Evolutionary conservation across 441 rosid species (phyloP), one percentile per base, ranked within the genome.

Genomic region (Bruguiera hainesii): DNA sequence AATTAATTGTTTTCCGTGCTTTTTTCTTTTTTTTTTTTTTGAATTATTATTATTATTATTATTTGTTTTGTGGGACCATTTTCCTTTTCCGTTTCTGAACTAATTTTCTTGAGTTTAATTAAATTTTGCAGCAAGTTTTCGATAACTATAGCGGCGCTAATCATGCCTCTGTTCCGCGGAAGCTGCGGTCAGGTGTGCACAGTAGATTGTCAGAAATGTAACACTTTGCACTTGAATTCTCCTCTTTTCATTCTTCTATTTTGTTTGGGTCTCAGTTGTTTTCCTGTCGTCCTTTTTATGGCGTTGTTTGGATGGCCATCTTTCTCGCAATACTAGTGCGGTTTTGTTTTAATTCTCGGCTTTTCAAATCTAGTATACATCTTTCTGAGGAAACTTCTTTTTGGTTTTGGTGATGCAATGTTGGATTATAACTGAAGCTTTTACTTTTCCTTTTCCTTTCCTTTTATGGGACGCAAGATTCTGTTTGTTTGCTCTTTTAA

Each of bases 111-210:
- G 33, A 20, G 19, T 48, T 59, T 64, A 28, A 20, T 35, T 59
- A 26, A 68, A 28, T 52, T 61, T 60, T 78, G 48, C 72, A 74
- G 62, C 79, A 85, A 91, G 71, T 73, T 68, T 69, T 78, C 62
- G 75, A 82, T 65, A 88, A 79, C 68, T 78, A 67, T 71, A 80
- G 80, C 72, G 88, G 84, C 63, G 91, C 81, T 69, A 84, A 74
- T 80, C 93, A 86, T 79, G 87, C 96, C 76, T 82, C 93, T 74
- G 86, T 93, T 73, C 98, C 98, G 26, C 82, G 98, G 70, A 93
- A 87, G 88, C 84, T 90, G 73, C 97, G 98, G 65, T 90, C 98
- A 82, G 97, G 98, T 93, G 77, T 71, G 82, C 75, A 70, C 48
- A 13, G 48, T 39, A 39, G 16, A 13, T 13, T 39, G 5, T 2